A percentile compares a stretch with the other conserved stretches of the same genome.
phyloP scores from a whole-genome alignment of 2,329 filamentous ascomycete species.

The Aspergillus ustus region DNA sequence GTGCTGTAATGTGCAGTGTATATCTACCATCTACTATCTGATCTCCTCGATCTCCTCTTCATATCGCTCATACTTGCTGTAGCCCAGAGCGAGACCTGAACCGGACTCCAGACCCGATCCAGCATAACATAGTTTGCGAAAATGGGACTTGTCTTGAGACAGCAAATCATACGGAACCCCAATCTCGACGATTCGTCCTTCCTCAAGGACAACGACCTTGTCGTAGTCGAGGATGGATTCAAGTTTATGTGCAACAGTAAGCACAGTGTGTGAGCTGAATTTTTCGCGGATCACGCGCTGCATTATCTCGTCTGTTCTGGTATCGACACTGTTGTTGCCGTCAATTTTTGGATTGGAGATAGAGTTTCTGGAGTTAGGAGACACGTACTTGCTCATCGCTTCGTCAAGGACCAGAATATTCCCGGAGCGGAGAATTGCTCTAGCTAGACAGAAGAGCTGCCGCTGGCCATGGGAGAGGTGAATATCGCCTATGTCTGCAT shows the following conservation, averaged over 20 bases:
- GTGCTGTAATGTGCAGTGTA: background rate
- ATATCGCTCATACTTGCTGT: background rate
- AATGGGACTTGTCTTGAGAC: conserved; percentile 38
- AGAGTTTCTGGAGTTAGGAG: background rate
- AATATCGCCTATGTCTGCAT: conserved; percentile 52
- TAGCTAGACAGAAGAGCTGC: conserved; percentile 67
- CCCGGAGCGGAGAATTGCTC: conserved; percentile 58
- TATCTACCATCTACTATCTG: background rate
- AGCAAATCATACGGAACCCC: conserved; percentile 45
- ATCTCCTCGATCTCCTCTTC: background rate
- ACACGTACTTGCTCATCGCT: conserved; percentile 29
- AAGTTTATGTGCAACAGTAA: conserved; percentile 62
- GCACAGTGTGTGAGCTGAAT: conserved; percentile 63
- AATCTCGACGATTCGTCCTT: conserved; percentile 40
- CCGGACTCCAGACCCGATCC: conserved; percentile 29
- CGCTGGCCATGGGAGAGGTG: conserved; percentile 63
- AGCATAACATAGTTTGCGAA: conserved; percentile 39
- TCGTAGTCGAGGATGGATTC: conserved; percentile 50
- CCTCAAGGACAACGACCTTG: conserved; percentile 43
- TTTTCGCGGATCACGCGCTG: conserved; percentile 60
- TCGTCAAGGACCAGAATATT: conserved; percentile 53
- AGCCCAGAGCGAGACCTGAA: conserved; percentile 15
- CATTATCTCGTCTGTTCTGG: conserved; percentile 61
- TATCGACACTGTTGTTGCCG: conserved; percentile 55
- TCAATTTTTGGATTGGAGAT: conserved; percentile 11